Evolutionary conservation across 1,284 basidiomycete species (phyloP).

Genomic region (Leccinum glutinopallens): DNA sequence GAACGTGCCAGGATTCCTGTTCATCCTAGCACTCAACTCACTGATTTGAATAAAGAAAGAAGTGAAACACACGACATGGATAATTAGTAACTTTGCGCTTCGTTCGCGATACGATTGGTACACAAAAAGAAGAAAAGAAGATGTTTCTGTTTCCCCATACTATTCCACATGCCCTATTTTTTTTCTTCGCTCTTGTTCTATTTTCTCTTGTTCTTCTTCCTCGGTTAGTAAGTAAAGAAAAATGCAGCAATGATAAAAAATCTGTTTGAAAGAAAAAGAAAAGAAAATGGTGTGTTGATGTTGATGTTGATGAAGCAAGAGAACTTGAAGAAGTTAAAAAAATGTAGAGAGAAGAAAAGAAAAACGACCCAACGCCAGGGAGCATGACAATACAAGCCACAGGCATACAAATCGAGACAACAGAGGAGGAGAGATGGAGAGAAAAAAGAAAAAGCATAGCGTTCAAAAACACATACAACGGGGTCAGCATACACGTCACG

Average conservation of each 20-base stretch:
- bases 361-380: slow-evolving; percentile 10
- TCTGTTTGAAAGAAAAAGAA: slow-evolving; percentile 1
- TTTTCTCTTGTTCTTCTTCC: slow-evolving; percentile 14
- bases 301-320: slow-evolving; percentile 13
- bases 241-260: slow-evolving; percentile 19
- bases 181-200: slow-evolving; percentile 7
- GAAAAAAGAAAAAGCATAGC: slow-evolving; percentile 22
- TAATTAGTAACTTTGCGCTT: not conserved
- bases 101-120: not conserved
- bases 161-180: slow-evolving; percentile 21
- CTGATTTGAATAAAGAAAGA: too few relatives aligned
- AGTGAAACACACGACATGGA: not conserved
- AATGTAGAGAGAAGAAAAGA: slow-evolving; percentile 14
- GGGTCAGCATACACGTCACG: slow-evolving; percentile 29
- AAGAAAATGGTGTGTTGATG: not conserved
- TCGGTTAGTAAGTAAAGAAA: slow-evolving; percentile 6
- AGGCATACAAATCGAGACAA: slow-evolving; percentile 29
- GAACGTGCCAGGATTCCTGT: not conserved
- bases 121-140: not conserved
- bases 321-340: not conserved
- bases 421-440: not conserved
- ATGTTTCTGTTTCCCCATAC: slow-evolving; percentile 17
- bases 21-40: too few relatives aligned
- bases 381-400: slow-evolving; percentile 29
- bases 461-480: slow-evolving; percentile 24